Base-by-base conservation (phyloP, 2,329 filamentous ascomycete species). In the Colletotrichum sp. region DNA sequence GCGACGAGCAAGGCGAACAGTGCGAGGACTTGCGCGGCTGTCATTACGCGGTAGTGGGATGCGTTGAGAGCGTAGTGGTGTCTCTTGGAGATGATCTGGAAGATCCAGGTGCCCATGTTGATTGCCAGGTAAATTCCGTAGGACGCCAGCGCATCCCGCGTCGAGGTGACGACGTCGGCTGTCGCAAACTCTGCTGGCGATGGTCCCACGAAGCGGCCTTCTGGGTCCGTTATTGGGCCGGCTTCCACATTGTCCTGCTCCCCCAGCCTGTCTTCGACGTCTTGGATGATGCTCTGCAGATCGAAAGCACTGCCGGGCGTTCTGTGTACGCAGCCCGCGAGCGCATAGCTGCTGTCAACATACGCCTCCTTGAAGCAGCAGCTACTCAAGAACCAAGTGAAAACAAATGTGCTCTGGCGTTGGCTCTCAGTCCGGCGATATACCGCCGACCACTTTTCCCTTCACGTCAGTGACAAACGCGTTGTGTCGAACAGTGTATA, bases 371-470 rank as follows among this genome's bases (percentile, higher is more conserved):
- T 30, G 36, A 65, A 75, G 52, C 72, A 75, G 32, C 16, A 52
- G 69, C 72, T 75, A 52, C 68, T 67, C 21, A 75, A 13, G 30
- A 63, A 71, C 68, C 72, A 75, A n/a, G 57, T 60, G 15, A 71
- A 18, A 32, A 34, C 36, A 36, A 75, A 66, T 6, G 72, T 75
- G 34, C 44, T 74, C 32, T 52, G 39, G 49, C 28, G 32, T 26
- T 24, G 59, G 15, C 55, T 65, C 12, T 30, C n/a, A 3, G 21
- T 64, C 18, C 72, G 59, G 18, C 34, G 62, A 15, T 52, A 75
- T 30, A 49, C n/a, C 9, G 62, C 60, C 5, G 72, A 75, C 72
- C 72, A 75, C 72, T 75, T 9, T 15, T 9, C 5, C 52, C 26
- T 32, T 16, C 36, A 21, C 12, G 30, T 74, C 28, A 74, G 59